A percentile compares a stretch with the other conserved stretches of the same genome.
Evolutionary conservation across 2,329 filamentous ascomycete species (phyloP).

Genomic region (Rhytidhysteron rufulum): DNA sequence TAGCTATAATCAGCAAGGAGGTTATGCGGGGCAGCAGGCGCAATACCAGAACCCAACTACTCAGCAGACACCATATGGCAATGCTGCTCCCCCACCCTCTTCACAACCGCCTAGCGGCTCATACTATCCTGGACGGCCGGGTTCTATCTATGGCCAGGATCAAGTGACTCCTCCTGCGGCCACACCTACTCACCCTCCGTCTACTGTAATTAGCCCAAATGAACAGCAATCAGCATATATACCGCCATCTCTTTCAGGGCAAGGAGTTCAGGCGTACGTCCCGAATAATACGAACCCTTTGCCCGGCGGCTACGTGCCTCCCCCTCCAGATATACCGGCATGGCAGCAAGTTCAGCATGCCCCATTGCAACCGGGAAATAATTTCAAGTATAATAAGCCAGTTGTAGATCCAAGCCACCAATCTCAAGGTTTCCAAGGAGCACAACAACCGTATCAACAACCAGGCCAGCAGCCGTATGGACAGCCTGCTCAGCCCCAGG

Average conservation of each 20-base stretch:
- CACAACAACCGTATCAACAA: conserved; percentile 1
- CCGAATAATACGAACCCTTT: conserved; percentile 31
- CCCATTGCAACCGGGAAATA: conserved; percentile 24
- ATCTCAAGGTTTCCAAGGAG: conserved; percentile 20
- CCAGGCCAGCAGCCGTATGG: neutral
- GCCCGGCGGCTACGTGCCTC: conserved; percentile 32
- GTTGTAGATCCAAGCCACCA: conserved; percentile 22
- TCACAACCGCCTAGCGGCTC: conserved; percentile 27
- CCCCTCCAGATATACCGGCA: conserved; percentile 32
- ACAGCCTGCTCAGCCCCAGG: neutral
- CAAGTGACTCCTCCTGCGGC: conserved; percentile 15
- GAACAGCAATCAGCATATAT: conserved; percentile 31
- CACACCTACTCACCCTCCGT: conserved; percentile 13
- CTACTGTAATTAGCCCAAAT: conserved; percentile 25
- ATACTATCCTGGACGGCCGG: conserved; percentile 28
- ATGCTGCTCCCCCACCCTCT: conserved; percentile 24
- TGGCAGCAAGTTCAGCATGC: conserved; percentile 36
- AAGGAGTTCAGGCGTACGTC: conserved; percentile 31
- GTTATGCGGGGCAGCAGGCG: conserved; percentile 20
- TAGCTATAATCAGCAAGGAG: conserved; percentile 13
- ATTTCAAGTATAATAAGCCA: conserved; percentile 29
- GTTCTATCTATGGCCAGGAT: conserved; percentile 22
- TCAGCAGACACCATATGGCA: conserved; percentile 24
- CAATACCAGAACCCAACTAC: conserved; percentile 17
- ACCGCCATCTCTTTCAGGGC: conserved; percentile 28